Evolutionary conservation across 2,329 filamentous ascomycete genomes (phyloP), one percentile per base, ranked within the genome.

Genomic region (Allantophomopsis lycopodina): DNA sequence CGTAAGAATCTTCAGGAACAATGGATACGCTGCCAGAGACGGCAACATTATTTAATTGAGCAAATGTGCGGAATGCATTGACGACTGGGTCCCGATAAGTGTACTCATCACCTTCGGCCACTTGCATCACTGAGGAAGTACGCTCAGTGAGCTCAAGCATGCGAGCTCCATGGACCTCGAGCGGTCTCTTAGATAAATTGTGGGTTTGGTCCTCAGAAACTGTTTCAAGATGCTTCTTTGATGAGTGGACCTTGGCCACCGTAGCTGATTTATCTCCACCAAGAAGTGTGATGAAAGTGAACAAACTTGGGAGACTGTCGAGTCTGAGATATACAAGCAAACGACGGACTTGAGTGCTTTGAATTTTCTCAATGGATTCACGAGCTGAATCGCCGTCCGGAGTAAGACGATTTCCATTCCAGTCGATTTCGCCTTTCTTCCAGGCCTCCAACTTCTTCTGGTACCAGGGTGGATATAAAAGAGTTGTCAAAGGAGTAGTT

Each of bases 41-140:
- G 1, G 85, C 77, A 1, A 95, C 70, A 46, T 88, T 84, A 54
- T 91, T 78, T 32, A 94, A 73, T 46, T 83, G 81, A 1, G 85
- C 86, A 49, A 95, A 88, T 0, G 86, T 85, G 36, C 83, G 76
- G 69, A 95, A 95, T 0, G 85, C 83, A 55, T 94, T 94, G 40
- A 95, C 76, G 4, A 96, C 79, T 0, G 89, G 86, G 51, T 96
- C 89, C 50, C 73, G 71, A 6, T 72, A 67, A 18, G 73, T 73
- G 44, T 77, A 71, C 37, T 91, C 84, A 32, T 87, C 81, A 3
- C 80, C 69, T 53, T 93, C 86, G 0, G 86, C 80, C 10, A 94
- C 85, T 50, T 85, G 81, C 89, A 96, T 96, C 50, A 95, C 89
- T 14, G 87, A 88, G 1, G 89, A 95, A 33, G 85, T 83, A 69